phyloP scores from a whole-genome alignment of 345 rosid genomes.

The Reutealis trisperma region DNA sequence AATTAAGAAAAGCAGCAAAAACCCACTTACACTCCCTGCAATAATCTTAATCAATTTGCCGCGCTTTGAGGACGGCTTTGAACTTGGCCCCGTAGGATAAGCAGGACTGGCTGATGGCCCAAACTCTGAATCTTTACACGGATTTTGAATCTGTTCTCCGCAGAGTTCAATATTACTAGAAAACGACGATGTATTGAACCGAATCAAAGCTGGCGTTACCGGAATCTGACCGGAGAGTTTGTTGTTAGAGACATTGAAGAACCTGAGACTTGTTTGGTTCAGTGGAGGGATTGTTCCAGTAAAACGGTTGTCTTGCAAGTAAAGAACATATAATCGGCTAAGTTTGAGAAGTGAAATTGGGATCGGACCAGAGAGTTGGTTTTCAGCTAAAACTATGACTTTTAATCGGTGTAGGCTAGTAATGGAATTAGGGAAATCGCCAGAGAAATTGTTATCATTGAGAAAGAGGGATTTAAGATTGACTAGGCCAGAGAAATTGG shows the following conservation, averaged over 20 bases:
- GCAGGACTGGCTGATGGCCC: constrained; percentile 41
- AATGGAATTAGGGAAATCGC: constrained; percentile 66
- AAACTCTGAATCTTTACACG: constrained; percentile 33
- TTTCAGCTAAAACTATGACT: constrained; percentile 53
- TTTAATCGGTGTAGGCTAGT: constrained; percentile 74
- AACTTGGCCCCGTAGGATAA: constrained; percentile 8
- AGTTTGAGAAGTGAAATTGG: constrained; percentile 56
- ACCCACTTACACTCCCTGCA: constrained; percentile 55
- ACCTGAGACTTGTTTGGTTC: constrained; percentile 76
- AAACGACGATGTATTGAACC: constrained; percentile 70
- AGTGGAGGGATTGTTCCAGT: constrained; percentile 67
- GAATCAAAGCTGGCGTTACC: constrained; percentile 54
- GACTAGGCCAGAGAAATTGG: constrained; percentile 57
- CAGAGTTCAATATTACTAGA: constrained; percentile 62
- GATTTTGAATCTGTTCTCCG: constrained; percentile 63
- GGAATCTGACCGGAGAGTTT: constrained; percentile 76
- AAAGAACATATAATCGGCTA: constrained; percentile 58
- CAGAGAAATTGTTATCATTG: constrained; percentile 69
- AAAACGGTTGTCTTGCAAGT: constrained; percentile 61
- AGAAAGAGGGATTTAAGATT: constrained; percentile 85
- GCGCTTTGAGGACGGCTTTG: constrained; percentile 33
- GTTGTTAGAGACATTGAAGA: constrained; percentile 82
- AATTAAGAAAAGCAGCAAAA: constrained; percentile 30
- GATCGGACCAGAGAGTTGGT: constrained; percentile 62
- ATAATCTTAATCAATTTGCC: constrained; percentile 33